Percentiles rank a stretch among this genome's conserved stretches.
Evolutionary conservation across 1,139 yeast species (phyloP).

Genomic region (Kurtzmaniella quercitrusa): DNA sequence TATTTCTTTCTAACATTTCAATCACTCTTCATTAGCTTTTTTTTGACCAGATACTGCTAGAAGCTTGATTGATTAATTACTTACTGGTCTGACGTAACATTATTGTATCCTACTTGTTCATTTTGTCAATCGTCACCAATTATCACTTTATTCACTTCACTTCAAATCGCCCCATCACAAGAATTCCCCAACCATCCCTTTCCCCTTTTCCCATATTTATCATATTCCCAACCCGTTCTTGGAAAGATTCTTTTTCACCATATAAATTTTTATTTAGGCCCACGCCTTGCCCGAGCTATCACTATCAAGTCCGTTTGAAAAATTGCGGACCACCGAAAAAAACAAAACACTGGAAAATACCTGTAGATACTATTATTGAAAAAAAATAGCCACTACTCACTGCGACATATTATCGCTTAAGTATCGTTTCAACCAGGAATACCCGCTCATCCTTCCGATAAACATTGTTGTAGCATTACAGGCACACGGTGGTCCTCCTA

Average conservation of each 20-base stretch:
- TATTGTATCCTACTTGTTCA: no score
- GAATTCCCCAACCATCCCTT: no score
- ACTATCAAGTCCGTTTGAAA: neutral
- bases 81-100: no score
- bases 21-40: no score
- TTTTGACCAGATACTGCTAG: no score
- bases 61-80: no score
- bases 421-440: neutral
- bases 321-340: neutral
- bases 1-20: no score
- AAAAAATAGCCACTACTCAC: neutral
- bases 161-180: no score
- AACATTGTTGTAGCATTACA: neutral
- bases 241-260: neutral
- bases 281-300: neutral
- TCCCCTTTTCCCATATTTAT: neutral
- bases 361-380: neutral
- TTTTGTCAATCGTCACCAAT: no score
- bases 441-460: neutral
- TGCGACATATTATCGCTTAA: neutral
- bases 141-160: no score
- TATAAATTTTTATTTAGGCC: neutral
- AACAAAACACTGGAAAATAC: neutral
- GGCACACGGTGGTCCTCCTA: neutral
- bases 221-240: no score